Evolutionary conservation across 2,329 filamentous ascomycete species (phyloP), one percentile per base, ranked within the genome.

Genomic region (Didymella glomerata): DNA sequence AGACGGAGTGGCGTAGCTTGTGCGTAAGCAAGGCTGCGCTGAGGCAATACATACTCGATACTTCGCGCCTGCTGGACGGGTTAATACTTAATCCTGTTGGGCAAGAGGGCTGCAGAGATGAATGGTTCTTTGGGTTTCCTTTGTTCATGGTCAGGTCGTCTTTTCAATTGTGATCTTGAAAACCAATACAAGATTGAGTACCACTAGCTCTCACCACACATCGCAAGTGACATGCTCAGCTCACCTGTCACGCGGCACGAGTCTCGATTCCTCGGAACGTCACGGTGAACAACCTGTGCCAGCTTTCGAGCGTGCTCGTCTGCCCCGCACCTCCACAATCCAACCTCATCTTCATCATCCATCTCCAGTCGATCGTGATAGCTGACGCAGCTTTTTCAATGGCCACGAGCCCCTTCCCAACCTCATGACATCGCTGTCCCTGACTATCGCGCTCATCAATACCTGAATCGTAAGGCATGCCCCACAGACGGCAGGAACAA

Each of bases 31-130:
- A 3, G 24, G 32, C 16, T 54, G 34, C 34, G 56, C 22, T 24
- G 27, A 18, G 20, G 40, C 30, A 38, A 27, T 44, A 44, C 41
- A 57, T 47, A 36, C 40, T 59, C 47, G n/a, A 50, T 54, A 54
- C 50, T 51, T 59, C 34, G 40, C 41, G 56, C 56, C 56, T 59
- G 56, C 56, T 59, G 52, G 57, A 60, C 53, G 57, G 52, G 57
- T 53, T 60, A 56, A 60, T 52, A n/a, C 10, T 24, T 56, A 56
- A 53, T 60, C 52, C 52, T 53, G 57, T 28, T 24, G 47, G 47
- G 51, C 36, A 44, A 38, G 40, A 56, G 52, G 16, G 42, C 20
- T 45, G 42, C n/a, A 40, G 52, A 52, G 44, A 40, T 49, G n/a
- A 30, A 27, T 8, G 51, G 27, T 41, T 38, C 13, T 50, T 44